Base-by-base conservation (phyloP, 225 moss, liverwort and hornwort genomes). In the Pseudisothecium myosuroides region DNA sequence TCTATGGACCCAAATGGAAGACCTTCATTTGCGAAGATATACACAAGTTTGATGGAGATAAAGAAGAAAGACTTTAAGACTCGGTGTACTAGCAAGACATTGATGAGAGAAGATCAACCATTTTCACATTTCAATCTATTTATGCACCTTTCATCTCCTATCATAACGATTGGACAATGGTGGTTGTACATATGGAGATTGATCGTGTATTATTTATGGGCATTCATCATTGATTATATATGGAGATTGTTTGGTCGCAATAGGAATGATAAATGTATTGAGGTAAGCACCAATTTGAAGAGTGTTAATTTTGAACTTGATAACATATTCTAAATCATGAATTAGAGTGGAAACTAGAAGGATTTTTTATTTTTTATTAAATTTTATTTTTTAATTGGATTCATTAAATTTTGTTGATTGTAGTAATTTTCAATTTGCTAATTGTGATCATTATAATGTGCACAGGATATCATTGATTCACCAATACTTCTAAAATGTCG, bases 251-350 rank as follows among this genome's bases (percentile, higher is more conserved):
- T 13, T 39, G 23, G 1, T 23, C 21, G 7, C 23, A 23, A 23
- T 13, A 37, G 0, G 7, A 39, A 23, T 69, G n/a, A 4, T n/a
- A 13, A 39, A 13, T 21, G 23, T 7, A 69, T 23, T 2, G 0
- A 69, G 68, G 68, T 69, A 69, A 4, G 39, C 23, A 69, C 13
- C 4, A 23, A 17, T 64, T 17, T 17, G 17, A 9, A 63, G 16
- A 64, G 16, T 9, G 1, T 7, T n/a, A n/a, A n/a, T n/a, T 69
- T 69, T 24, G 14, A 6, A 11, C 21, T 37, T 21, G 5, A 1
- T 1, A 10, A 0, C 2, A 21, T 41, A 69, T 24, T 69, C 13
- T 6, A 26, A 41, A 7, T 41, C 0, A 14, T 26, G 2, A 14
- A 26, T 41, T 24, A 2, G 11, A 26, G 8, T 5, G 18, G 26